A percentile compares a stretch with the other conserved stretches of the same genome.
These are phyloP conservation scores for Magnaporthiopsis incrustans DNA, from an alignment of 2,329 filamentous ascomycete species.

Conservation along the genomic window DNA sequence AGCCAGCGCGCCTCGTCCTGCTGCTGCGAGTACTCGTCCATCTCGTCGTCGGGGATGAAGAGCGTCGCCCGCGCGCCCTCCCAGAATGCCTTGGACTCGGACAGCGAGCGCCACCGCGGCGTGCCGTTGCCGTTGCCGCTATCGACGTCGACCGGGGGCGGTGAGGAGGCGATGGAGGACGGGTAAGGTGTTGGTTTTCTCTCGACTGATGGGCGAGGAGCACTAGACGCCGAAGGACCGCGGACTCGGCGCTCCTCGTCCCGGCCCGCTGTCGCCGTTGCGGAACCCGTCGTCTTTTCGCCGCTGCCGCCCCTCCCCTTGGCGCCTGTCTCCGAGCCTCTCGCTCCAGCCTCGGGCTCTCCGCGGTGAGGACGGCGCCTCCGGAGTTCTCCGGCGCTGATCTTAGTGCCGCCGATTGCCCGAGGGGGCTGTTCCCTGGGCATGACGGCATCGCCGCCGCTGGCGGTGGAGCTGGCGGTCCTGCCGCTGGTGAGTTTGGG, in stretches of 20 bases:
- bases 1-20: background rate
- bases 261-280: background rate
- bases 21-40: background rate
- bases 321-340: background rate
- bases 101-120: background rate
- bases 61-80: background rate
- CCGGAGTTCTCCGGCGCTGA: too few species aligned
- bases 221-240: too few species aligned
- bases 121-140: background rate
- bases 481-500: too few species aligned
- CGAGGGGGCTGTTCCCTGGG: background rate
- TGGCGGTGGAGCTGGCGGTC: background rate
- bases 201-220: background rate
- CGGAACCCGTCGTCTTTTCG: too few species aligned
- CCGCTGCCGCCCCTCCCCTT: background rate
- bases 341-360: background rate
- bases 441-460: background rate
- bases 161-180: background rate
- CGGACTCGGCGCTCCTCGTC: too few species aligned
- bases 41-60: conserved; percentile 1
- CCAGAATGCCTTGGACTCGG: conserved; percentile 6
- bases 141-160: too few species aligned
- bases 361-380: background rate
- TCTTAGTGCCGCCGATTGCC: too few species aligned
- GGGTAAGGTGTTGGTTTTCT: background rate